Evolutionary conservation across 192 early-diverging fungal genomes (phyloP), one percentile per base, ranked within the genome.

Genomic region (Dispira parvispora): DNA sequence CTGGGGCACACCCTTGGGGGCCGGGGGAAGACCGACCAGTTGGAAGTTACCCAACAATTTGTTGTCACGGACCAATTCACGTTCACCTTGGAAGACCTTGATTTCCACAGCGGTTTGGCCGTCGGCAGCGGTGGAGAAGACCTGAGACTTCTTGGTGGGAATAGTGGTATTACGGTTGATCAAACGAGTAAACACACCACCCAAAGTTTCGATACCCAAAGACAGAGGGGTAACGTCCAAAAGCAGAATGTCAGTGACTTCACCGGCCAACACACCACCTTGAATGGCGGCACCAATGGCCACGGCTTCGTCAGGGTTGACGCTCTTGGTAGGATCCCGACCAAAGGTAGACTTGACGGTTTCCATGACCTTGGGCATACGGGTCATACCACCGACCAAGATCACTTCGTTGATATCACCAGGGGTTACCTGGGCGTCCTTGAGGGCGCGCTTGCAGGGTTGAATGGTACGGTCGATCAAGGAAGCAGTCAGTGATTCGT

Each of bases 221-320:
- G 96, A 96, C 45, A 98, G 81, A 44, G 96, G 96, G 23, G 92
- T 95, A 52, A 98, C 96, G 72, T 98, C 96, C 62, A 98, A 77
- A 54, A 98, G 79, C 16, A 98, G 79, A 43, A 98, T 91, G 68
- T 94, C 92, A 38, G 91, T 93, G 62, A 96, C 95, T 49, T 91
- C 88, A 64, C 95, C 95, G 63, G 91, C 89, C 45, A 98, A 75
- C 38, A 98, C 93, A 79, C 95, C 95, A 69, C 95, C 95, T 75
- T 98, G 95, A 68, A 98, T 88, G 62, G 95, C 92, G 49, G 95
- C 95, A 69, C 95, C 93, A 68, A 96, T 91, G 53, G 95, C 93
- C 27, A 96, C 95, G 63, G 95, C 95, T 71, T 98, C 95, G 67
- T 98, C 95, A 21, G 95, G 95, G 81, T 98, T 98, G 72, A 98